phyloP scores from a whole-genome alignment of 2,329 filamentous ascomycete species.

The Aspergillus quadricinctus region DNA sequence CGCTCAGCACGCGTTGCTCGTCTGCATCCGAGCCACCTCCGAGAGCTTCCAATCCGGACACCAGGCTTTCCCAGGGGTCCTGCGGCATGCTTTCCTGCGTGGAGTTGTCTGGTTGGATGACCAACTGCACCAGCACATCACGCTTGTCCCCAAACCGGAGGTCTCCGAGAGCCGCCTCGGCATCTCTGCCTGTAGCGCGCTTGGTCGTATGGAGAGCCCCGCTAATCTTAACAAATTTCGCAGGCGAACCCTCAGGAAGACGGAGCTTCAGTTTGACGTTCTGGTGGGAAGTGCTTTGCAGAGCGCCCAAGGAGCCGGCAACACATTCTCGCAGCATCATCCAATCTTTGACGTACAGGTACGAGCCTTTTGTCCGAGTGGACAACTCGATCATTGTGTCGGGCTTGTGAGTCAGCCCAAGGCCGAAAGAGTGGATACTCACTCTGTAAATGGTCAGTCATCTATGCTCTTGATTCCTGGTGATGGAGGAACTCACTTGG shows the following conservation, averaged over 20 bases:
- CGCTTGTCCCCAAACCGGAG: conserved; percentile 91
- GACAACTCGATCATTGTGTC: conserved; percentile 99
- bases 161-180: conserved; percentile 87
- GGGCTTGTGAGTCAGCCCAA: conserved; percentile 95
- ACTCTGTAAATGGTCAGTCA: conserved; percentile 54
- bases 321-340: conserved; percentile 99
- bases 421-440: conserved; percentile 90
- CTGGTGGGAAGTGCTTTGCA: conserved; percentile 95
- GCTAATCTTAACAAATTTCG: conserved; percentile 98
- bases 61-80: conserved; percentile 95
- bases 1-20: conserved; percentile 74
- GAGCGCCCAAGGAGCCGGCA: conserved; percentile 82
- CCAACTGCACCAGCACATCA: conserved; percentile 89
- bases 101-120: conserved; percentile 81
- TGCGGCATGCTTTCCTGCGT: conserved; percentile 81
- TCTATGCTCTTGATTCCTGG: neutral
- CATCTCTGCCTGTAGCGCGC: conserved; percentile 87
- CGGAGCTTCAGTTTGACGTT: conserved; percentile 95
- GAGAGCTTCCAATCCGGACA: conserved; percentile 89
- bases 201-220: conserved; percentile 95
- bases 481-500: conserved; percentile 63
- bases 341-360: conserved; percentile 99
- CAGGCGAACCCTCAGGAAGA: conserved; percentile 90
- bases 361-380: conserved; percentile 90
- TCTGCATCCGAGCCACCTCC: conserved; percentile 84